A percentile compares a stretch with the other conserved stretches of the same genome.
phyloP scores from a whole-genome alignment of 78 protist genomes.

The Cyanophora paradoxa region DNA sequence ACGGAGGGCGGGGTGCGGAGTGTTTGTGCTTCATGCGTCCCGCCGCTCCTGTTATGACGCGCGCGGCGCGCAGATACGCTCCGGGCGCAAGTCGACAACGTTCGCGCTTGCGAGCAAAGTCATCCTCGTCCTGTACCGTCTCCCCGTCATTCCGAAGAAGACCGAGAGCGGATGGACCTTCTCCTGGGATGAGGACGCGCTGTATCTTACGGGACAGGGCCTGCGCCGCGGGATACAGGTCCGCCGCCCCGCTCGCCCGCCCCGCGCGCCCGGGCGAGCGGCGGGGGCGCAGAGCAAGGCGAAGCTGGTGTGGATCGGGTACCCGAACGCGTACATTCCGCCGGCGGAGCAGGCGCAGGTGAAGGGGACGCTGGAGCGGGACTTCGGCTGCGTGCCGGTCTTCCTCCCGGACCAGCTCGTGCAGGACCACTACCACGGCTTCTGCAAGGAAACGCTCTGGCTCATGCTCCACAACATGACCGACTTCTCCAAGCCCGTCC shows the following conservation, averaged over 20 bases:
- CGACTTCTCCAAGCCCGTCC: conserved; percentile 17
- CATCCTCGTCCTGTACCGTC: conserved; percentile 15
- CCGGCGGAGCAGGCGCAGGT: too few species aligned
- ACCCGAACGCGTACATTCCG: too few species aligned
- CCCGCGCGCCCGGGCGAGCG: not conserved
- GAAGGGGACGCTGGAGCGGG: not conserved
- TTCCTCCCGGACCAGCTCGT: conserved; percentile 37
- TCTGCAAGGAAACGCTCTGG: conserved; percentile 56
- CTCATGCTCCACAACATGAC: conserved; percentile 71
- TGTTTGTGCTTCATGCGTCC: too few species aligned
- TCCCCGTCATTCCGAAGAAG: not conserved
- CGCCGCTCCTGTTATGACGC: too few species aligned
- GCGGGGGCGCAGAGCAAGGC: not conserved
- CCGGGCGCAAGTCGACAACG: not conserved
- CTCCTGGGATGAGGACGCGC: conserved; percentile 1
- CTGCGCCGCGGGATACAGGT: not conserved
- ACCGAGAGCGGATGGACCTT: not conserved
- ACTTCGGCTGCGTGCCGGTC: conserved; percentile 54
- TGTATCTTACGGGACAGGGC: not conserved
- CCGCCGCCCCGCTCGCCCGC: not conserved
- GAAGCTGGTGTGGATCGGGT: not conserved
- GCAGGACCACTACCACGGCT: conserved; percentile 56
- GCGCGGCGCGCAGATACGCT: too few species aligned
- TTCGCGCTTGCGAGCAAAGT: not conserved
- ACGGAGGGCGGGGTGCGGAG: too few species aligned